Percentiles rank a stretch among this genome's conserved stretches.
These are phyloP conservation scores for Irpex lacteus DNA, from an alignment of 1,284 basidiomycete genomes.

Conservation along the genomic window DNA sequence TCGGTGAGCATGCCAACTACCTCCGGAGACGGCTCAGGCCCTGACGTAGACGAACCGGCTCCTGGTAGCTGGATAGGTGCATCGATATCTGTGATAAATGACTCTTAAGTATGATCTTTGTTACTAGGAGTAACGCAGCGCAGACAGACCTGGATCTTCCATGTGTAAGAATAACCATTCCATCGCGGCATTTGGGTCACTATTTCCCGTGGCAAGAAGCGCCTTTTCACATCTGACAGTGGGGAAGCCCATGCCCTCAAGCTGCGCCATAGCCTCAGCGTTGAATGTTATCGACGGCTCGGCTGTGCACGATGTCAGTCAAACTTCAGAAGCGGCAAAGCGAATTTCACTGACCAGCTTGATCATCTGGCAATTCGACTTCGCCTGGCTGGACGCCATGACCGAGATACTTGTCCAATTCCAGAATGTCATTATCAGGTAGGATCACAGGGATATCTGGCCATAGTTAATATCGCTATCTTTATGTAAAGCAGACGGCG, in stretches of 20 bases:
- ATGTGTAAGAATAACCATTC: slow-evolving; percentile 95
- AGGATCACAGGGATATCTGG: slow-evolving; percentile 86
- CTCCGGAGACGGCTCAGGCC: slow-evolving; percentile 61
- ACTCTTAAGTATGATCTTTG: too few relatives aligned
- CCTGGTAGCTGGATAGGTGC: slow-evolving; percentile 55
- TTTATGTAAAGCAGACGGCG: slow-evolving; percentile 21
- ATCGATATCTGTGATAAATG: slow-evolving; percentile 70
- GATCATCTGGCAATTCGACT: slow-evolving; percentile 64
- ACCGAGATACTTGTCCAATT: slow-evolving; percentile 72
- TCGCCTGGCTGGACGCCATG: slow-evolving; percentile 76
- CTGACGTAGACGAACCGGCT: slow-evolving; percentile 24
- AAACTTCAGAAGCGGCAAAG: slow-evolving; percentile 31
- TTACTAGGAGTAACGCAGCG: background rate
- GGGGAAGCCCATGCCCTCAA: slow-evolving; percentile 90
- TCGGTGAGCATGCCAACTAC: slow-evolving; percentile 76
- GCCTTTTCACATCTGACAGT: slow-evolving; percentile 83
- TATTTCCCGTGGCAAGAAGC: slow-evolving; percentile 84
- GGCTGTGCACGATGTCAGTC: slow-evolving; percentile 31
- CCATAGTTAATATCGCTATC: background rate
- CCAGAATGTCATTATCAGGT: slow-evolving; percentile 56
- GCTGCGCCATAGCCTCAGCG: slow-evolving; percentile 65
- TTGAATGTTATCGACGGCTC: slow-evolving; percentile 51
- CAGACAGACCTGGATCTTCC: slow-evolving; percentile 80
- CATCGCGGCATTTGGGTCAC: slow-evolving; percentile 83
- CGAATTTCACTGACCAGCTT: slow-evolving; percentile 35